Evolutionary conservation across 192 early-diverging fungal genomes (phyloP), one percentile per base, ranked within the genome.

Genomic region (Coemansia sp.): DNA sequence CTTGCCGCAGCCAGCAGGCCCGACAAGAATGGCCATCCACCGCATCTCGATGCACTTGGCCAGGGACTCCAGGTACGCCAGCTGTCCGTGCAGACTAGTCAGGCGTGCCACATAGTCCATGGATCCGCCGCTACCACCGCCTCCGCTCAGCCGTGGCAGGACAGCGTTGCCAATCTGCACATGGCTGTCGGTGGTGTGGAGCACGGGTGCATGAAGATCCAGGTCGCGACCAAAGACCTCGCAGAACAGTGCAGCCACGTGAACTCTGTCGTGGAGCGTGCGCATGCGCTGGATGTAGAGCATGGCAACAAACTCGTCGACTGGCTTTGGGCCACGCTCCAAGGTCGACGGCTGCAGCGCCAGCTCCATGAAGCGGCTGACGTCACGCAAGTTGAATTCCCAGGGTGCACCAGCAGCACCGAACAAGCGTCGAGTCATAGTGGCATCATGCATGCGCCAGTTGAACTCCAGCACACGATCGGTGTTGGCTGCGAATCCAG

Each of bases 321-420:
- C 46, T 4, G 74, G 75, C 58, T 64, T 61, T 1, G 62, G 34
- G 2, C 58, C 64, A 1, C 18, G 34, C 39, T 67, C 75, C 35
- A 72, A 64, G 40, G 61, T 12, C 16, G 70, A 70, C 7, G 59
- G 26, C 7, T 21, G 26, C 12, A 64, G 57, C 71, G 91, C 85
- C 21, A 97, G 74, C 39, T 97, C 92, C 63, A 99, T 83, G 89
- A 96, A 96, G 30, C 97, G 88, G 73, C 93, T 87, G 28, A 96
- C 90, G 83, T 99, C 97, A n/a, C 97, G 91, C 66, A 99, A 72
- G 66, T 99, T 99, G 75, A 98, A 99, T 67, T 99, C 97, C 97
- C 97, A 99, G 2, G 97, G 97, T 16, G 86, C 79, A 12, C 97
- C 97, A 2, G 83, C 77, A 3, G 86, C 76, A 29, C 86, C 89